Conservation (phyloP, 805 yeast genomes). For the Saccharomycopsis fibuligera region DNA sequence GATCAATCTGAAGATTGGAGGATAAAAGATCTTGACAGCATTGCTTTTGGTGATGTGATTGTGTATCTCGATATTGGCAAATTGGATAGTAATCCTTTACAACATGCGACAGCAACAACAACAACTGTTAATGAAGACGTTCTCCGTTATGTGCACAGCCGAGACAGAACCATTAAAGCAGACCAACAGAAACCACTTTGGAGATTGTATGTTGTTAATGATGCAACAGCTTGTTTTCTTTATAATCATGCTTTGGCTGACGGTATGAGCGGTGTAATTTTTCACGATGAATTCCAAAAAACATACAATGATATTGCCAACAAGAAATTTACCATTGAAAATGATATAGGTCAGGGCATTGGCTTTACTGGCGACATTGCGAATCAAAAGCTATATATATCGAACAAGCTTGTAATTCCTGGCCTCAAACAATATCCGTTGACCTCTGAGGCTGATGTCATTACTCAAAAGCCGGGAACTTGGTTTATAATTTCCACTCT, state of each 20-base stretch:
- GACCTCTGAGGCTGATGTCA: not conserved
- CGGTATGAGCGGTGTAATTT: conserved; percentile 1
- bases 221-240: not conserved
- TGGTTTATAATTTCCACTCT: not conserved
- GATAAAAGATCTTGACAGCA: no score
- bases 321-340: no score
- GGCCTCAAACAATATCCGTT: not conserved
- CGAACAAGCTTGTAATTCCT: not conserved
- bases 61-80: no score
- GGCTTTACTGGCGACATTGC: no score
- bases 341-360: no score
- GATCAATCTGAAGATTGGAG: no score
- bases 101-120: no score
- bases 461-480: not conserved
- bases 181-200: not conserved
- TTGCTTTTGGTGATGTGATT: no score
- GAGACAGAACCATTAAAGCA: no score
- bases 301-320: not conserved
- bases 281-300: not conserved
- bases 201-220: conserved; percentile 2
- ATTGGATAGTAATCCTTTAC: no score
- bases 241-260: conserved; percentile 1
- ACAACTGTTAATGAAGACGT: no score
- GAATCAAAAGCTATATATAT: not conserved
- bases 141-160: no score